A percentile compares a stretch with the other conserved stretches of the same genome.
These are phyloP conservation scores for Daldinia grandis DNA, from an alignment of 495 filamentous ascomycete genomes.

Conservation along the genomic window DNA sequence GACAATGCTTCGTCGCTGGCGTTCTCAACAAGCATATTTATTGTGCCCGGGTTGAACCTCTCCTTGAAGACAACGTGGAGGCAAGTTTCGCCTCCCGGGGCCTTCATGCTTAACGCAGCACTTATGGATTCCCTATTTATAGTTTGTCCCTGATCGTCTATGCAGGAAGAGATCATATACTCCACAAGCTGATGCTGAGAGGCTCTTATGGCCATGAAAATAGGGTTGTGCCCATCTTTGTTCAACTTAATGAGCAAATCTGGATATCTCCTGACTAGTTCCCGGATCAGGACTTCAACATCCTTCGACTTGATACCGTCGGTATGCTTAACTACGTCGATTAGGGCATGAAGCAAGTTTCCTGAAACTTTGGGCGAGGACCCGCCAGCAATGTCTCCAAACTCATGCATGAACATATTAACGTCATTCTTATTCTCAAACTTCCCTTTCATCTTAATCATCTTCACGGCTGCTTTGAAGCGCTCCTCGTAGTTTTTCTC, in stretches of 20 bases:
- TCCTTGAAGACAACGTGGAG: neutral
- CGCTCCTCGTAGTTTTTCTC: neutral
- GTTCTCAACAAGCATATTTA: neutral
- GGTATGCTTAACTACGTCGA: neutral
- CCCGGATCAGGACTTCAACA: neutral
- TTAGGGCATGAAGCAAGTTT: neutral
- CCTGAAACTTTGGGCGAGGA: neutral
- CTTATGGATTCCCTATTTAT: neutral
- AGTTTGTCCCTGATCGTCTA: neutral
- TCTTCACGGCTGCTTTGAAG: neutral
- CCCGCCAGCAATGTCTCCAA: neutral
- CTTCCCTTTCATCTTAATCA: neutral
- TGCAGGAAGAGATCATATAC: neutral
- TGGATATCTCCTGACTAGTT: neutral
- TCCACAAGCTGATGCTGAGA: neutral
- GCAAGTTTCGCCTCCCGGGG: neutral
- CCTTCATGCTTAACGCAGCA: neutral
- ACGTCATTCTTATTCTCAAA: neutral
- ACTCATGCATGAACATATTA: neutral
- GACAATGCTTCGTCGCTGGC: neutral
- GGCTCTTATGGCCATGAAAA: neutral
- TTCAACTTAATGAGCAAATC: neutral
- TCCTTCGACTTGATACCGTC: neutral
- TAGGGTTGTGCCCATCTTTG: neutral
- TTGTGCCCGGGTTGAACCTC: neutral